These are phyloP conservation scores for Saccharum officinarum DNA, from an alignment of 176 grass and related monocot species.

Conservation along the genomic window DNA sequence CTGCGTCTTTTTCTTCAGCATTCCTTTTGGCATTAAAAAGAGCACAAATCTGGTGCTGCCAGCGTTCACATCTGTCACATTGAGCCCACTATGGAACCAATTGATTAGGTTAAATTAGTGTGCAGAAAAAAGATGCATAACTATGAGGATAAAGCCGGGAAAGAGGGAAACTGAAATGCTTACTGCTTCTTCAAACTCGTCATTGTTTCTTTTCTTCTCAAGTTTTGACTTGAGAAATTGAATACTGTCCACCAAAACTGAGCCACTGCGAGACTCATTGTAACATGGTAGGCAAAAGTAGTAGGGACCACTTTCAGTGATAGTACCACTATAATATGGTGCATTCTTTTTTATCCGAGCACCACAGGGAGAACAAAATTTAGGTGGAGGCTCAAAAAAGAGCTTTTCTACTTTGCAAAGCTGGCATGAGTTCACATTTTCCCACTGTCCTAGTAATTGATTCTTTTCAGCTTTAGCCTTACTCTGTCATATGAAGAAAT, in stretches of 20 bases:
- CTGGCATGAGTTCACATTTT: slow-evolving; percentile 72
- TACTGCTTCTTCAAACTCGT: slow-evolving; percentile 81
- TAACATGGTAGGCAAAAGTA: slow-evolving; percentile 66
- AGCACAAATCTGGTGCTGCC: slow-evolving; percentile 75
- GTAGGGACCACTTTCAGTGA: slow-evolving; percentile 41
- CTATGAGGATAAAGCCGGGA: background rate
- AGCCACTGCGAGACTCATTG: slow-evolving; percentile 62
- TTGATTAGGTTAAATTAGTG: slow-evolving; percentile 14
- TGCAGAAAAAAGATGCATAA: slow-evolving; percentile 33
- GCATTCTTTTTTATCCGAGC: slow-evolving; percentile 88
- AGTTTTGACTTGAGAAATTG: slow-evolving; percentile 55
- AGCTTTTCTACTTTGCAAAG: slow-evolving; percentile 84
- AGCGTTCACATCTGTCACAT: slow-evolving; percentile 93
- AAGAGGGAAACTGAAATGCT: slow-evolving; percentile 27
- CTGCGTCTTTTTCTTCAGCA: too few relatives aligned
- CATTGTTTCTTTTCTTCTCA: slow-evolving; percentile 73
- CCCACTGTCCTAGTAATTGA: slow-evolving; percentile 58
- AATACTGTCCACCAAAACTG: slow-evolving; percentile 54
- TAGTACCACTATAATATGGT: slow-evolving; percentile 60
- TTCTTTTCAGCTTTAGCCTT: slow-evolving; percentile 92
- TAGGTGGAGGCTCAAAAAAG: slow-evolving; percentile 75
- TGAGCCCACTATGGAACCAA: slow-evolving; percentile 70
- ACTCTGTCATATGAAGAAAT: slow-evolving; percentile 63
- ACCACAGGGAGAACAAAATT: slow-evolving; percentile 88
- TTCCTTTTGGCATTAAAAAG: too few relatives aligned